These are phyloP conservation scores for Salicornia ramosissima DNA, from an alignment of 148 eudicot genomes.

Conservation along the genomic window DNA sequence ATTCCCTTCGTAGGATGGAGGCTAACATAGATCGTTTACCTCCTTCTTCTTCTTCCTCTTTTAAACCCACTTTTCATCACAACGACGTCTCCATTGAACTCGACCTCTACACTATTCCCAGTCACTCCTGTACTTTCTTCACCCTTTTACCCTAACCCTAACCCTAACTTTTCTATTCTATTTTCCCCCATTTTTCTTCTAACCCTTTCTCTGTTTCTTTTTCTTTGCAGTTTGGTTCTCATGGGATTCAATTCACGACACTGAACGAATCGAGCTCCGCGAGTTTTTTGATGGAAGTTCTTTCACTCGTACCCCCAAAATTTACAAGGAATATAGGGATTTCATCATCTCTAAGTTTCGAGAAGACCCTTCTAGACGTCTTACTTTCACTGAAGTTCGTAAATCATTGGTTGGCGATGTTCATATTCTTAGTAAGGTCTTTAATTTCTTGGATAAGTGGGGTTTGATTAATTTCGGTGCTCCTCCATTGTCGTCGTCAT, in stretches of 20 bases:
- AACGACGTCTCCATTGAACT: slow-evolving; percentile 5
- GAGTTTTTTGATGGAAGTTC: slow-evolving; percentile 84
- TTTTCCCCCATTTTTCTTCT: neutral
- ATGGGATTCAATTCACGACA: slow-evolving; percentile 84
- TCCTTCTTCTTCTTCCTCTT: too few species aligned
- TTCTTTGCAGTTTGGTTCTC: slow-evolving; percentile 72
- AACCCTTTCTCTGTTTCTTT: neutral
- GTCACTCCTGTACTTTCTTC: slow-evolving; percentile 51
- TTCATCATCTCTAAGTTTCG: slow-evolving; percentile 77
- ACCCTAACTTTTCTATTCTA: neutral
- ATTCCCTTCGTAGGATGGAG: slow-evolving; percentile 13
- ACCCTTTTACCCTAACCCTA: slow-evolving; percentile 25
- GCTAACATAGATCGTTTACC: slow-evolving; percentile 5
- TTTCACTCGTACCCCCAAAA: slow-evolving; percentile 69
- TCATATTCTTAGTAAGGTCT: slow-evolving; percentile 56
- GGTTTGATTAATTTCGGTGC: slow-evolving; percentile 67
- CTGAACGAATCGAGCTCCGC: slow-evolving; percentile 48
- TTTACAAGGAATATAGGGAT: slow-evolving; percentile 90
- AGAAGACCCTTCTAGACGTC: slow-evolving; percentile 60
- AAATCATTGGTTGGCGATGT: slow-evolving; percentile 88
- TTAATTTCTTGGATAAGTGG: slow-evolving; percentile 64
- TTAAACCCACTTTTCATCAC: slow-evolving; percentile 22
- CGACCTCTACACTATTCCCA: slow-evolving; percentile 90
- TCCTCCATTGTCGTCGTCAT: slow-evolving; percentile 10
- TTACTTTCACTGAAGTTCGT: slow-evolving; percentile 71